phyloP scores from a whole-genome alignment of 805 yeast species.

The Torulaspora indica region DNA sequence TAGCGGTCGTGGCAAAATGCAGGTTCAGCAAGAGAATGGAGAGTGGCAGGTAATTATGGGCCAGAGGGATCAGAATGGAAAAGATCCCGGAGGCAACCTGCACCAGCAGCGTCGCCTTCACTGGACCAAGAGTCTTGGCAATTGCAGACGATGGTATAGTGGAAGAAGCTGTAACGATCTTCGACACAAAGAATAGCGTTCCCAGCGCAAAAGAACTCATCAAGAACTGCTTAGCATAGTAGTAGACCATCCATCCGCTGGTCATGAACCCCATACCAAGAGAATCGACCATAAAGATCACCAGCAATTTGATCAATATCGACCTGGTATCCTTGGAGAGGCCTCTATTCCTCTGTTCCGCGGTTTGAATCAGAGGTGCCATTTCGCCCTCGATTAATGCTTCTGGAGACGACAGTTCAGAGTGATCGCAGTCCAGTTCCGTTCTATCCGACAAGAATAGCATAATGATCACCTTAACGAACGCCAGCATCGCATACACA shows the following conservation, averaged over 20 bases:
- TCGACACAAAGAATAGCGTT: constrained; percentile 58
- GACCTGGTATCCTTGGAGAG: constrained; percentile 42
- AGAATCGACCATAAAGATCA: constrained; percentile 77
- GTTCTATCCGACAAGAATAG: constrained; percentile 48
- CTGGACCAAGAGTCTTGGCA: constrained; percentile 69
- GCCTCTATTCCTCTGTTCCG: constrained; percentile 4
- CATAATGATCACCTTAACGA: constrained; percentile 48
- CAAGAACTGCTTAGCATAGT: constrained; percentile 55
- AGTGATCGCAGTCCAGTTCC: constrained; percentile 40
- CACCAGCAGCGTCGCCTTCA: constrained; percentile 64
- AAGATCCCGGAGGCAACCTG: constrained; percentile 76
- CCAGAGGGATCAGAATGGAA: constrained; percentile 49
- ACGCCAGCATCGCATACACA: constrained; percentile 52
- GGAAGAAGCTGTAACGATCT: constrained; percentile 58
- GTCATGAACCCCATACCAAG: constrained; percentile 88
- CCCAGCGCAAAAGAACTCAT: constrained; percentile 60
- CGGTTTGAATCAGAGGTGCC: constrained; percentile 23
- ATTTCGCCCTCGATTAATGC: constrained; percentile 26
- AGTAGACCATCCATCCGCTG: constrained; percentile 81
- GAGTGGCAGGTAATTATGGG: constrained; percentile 33
- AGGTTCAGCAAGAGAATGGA: constrained; percentile 51
- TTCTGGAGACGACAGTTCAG: constrained; percentile 13
- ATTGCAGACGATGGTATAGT: constrained; percentile 73
- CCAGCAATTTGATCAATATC: constrained; percentile 45
- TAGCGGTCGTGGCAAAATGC: constrained; percentile 62